phyloP scores from a whole-genome alignment of 2,329 filamentous ascomycete species.

The Cytospora chrysosperma region DNA sequence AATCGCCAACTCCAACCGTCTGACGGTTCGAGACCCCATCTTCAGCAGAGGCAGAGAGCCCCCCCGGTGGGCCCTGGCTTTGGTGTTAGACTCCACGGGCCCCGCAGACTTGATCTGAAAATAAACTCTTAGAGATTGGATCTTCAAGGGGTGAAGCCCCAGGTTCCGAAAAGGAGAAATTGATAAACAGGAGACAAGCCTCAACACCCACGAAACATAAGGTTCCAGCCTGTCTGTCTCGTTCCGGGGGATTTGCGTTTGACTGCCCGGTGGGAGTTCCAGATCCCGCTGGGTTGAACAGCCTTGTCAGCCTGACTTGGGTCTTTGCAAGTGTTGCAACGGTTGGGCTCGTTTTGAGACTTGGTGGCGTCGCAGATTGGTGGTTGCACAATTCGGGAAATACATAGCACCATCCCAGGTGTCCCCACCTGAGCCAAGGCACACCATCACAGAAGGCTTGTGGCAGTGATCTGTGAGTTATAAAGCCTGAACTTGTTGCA shows the following conservation, averaged over 20 bases:
- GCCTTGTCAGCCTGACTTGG: background rate
- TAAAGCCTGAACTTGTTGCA: background rate
- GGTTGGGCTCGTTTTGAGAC: slow-evolving; percentile 1
- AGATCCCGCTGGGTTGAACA: slow-evolving; percentile 1
- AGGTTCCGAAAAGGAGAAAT: slow-evolving; percentile 9
- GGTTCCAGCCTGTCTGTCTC: background rate
- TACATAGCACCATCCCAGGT: slow-evolving; percentile 5
- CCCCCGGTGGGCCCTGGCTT: background rate
- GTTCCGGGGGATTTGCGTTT: background rate
- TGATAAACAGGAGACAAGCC: slow-evolving; percentile 13
- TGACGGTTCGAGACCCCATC: background rate
- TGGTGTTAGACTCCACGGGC: slow-evolving; percentile 12
- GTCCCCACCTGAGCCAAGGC: slow-evolving; percentile 17
- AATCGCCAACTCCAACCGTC: background rate
- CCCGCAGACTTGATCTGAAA: slow-evolving; percentile 18
- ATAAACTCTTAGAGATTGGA: slow-evolving; percentile 22
- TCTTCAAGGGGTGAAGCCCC: slow-evolving; percentile 16
- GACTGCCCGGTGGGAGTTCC: background rate
- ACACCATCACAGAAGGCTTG: slow-evolving; percentile 19
- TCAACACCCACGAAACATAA: slow-evolving; percentile 11
- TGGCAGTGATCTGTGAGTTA: slow-evolving; percentile 6
- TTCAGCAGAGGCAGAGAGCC: background rate
- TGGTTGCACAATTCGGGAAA: slow-evolving; percentile 18
- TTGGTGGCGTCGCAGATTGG: slow-evolving; percentile 21
- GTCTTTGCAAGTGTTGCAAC: slow-evolving; percentile 15